Conservation (phyloP, 2,329 filamentous ascomycete species). For the Sordariomycetes sp. region DNA sequence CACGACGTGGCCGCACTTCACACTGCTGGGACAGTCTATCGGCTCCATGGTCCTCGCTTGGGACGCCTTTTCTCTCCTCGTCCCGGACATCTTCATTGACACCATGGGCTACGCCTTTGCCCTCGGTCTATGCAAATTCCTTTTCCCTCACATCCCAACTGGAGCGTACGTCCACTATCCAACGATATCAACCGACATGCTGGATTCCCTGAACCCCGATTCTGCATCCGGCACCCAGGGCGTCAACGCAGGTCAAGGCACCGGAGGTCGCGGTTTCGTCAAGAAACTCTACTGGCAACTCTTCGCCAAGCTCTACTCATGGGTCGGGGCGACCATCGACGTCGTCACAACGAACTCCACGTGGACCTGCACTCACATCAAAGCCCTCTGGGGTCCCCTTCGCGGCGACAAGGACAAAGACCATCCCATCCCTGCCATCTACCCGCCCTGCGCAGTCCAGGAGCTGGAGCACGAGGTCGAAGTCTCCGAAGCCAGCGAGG, state of each 20-base stretch:
- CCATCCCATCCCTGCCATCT: conserved; percentile 64
- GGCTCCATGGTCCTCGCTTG: conserved; percentile 82
- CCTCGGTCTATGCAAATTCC: conserved; percentile 68
- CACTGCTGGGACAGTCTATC: conserved; percentile 84
- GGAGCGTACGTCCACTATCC: conserved; percentile 96
- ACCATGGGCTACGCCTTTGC: conserved; percentile 98
- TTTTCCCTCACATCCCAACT: conserved; percentile 75
- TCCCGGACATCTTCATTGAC: conserved; percentile 90
- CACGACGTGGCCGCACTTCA: conserved; percentile 85
- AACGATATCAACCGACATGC: conserved; percentile 97
- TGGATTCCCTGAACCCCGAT: conserved; percentile 65
- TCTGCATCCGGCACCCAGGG: conserved; percentile 53
- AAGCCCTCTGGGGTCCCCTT: conserved; percentile 64
- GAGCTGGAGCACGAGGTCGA: conserved; percentile 70
- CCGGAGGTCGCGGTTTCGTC: conserved; percentile 56
- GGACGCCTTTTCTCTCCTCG: conserved; percentile 86
- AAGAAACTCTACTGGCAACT: conserved; percentile 82
- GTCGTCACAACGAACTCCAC: conserved; percentile 96
- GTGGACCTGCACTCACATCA: conserved; percentile 84
- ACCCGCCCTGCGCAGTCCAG: conserved; percentile 84
- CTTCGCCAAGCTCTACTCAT: conserved; percentile 76
- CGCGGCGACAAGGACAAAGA: conserved; percentile 33
- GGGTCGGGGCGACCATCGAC: conserved; percentile 75
- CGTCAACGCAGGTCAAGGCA: conserved; percentile 75
- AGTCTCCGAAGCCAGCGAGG: conserved; percentile 60